A percentile compares a stretch with the other conserved stretches of the same genome.
These are phyloP conservation scores for Metarhizium guizhouense DNA, from an alignment of 2,329 filamentous ascomycete genomes.

Conservation along the genomic window DNA sequence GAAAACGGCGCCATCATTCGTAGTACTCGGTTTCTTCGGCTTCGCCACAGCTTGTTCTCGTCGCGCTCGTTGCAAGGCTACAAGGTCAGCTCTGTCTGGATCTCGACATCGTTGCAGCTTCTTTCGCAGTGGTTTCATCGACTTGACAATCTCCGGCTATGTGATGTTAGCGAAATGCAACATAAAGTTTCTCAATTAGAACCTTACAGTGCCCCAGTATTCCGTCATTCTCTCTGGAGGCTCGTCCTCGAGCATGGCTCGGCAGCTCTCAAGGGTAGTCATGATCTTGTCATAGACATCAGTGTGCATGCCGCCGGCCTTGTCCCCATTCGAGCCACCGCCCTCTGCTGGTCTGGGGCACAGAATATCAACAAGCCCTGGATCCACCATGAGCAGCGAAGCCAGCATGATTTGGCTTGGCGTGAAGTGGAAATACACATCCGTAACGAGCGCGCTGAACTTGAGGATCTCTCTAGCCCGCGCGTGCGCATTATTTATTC, in stretches of 20 bases:
- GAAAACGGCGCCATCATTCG: conserved; percentile 37
- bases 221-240: conserved; percentile 45
- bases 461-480: conserved; percentile 66
- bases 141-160: conserved; percentile 33
- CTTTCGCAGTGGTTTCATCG: conserved; percentile 49
- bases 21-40: conserved; percentile 31
- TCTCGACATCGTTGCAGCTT: conserved; percentile 69
- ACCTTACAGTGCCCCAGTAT: conserved; percentile 44
- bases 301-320: conserved; percentile 13
- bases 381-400: conserved; percentile 67
- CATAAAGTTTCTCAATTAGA: too few species aligned
- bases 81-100: conserved; percentile 63
- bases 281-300: conserved; percentile 39
- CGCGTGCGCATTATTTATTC: conserved; percentile 56
- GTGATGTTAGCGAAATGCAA: not conserved
- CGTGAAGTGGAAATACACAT: conserved; percentile 95
- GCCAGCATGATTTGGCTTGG: conserved; percentile 91
- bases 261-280: conserved; percentile 39
- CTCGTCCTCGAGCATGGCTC: conserved; percentile 46
- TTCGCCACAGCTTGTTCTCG: conserved; percentile 42
- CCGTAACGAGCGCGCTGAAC: conserved; percentile 74
- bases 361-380: conserved; percentile 44
- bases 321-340: conserved; percentile 15
- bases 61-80: conserved; percentile 57
- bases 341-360: conserved; percentile 29